Conservation (phyloP, 257 asterid species). For the Przewalskia tangutica region DNA sequence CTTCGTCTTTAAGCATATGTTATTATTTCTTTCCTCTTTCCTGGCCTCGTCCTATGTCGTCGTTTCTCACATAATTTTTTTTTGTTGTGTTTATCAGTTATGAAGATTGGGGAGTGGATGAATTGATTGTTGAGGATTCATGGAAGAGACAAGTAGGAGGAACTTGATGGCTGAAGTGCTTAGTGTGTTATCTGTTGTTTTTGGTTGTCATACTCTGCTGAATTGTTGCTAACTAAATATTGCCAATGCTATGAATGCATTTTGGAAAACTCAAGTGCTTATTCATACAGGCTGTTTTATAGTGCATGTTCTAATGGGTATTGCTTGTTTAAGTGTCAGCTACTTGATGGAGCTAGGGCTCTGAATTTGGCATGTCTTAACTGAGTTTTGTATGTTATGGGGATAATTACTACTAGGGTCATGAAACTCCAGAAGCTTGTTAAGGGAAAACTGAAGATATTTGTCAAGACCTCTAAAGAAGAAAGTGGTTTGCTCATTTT, state of each 20-base stretch:
- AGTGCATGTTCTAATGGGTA: background rate
- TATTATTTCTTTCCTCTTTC: background rate
- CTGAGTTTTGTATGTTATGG: background rate
- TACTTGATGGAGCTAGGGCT: background rate
- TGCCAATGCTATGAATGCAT: background rate
- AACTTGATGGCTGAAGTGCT: conserved; percentile 10
- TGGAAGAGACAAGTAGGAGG: conserved; percentile 53
- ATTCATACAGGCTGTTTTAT: background rate
- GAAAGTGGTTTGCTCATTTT: background rate
- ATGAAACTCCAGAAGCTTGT: background rate
- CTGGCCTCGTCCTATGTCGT: background rate
- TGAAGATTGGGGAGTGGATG: conserved; percentile 47
- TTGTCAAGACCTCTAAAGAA: background rate
- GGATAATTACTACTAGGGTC: background rate
- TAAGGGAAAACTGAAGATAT: background rate
- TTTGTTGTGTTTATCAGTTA: conserved; percentile 14
- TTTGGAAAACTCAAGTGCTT: background rate
- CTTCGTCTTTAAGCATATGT: background rate
- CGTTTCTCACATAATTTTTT: background rate
- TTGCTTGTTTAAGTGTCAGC: background rate
- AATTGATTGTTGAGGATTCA: conserved; percentile 44
- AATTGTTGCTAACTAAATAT: background rate
- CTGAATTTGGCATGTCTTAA: background rate
- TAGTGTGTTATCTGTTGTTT: background rate
- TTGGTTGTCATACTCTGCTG: background rate